A percentile compares a stretch with the other conserved stretches of the same genome.
phyloP scores from a whole-genome alignment of 768 basidiomycete genomes.

The Kwoniella mangroviensis region DNA sequence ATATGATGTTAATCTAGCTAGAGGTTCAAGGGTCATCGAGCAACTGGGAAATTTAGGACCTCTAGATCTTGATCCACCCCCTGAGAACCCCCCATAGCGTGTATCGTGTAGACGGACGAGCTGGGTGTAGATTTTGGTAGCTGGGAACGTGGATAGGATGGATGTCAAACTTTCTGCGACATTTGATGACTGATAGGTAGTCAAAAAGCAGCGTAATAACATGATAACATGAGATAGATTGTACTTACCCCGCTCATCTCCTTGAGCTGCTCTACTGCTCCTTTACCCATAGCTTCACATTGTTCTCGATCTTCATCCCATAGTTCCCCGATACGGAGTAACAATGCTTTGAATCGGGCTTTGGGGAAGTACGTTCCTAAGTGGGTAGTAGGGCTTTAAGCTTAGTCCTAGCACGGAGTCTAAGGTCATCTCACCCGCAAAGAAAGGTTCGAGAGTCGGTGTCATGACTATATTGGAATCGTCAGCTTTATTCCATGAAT shows the following conservation, averaged over 20 bases:
- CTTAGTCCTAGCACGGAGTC: too few species aligned
- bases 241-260: conserved; percentile 35
- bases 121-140: conserved; percentile 39
- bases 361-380: conserved; percentile 50
- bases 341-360: conserved; percentile 34
- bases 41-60: conserved; percentile 59
- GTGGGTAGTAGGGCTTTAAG: conserved; percentile 18
- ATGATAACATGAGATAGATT: too few species aligned
- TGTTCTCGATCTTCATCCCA: conserved; percentile 50
- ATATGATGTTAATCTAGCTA: conserved; percentile 38
- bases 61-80: conserved; percentile 33
- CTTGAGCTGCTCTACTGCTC: conserved; percentile 42
- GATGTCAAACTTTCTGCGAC: conserved; percentile 29
- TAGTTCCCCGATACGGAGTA: conserved; percentile 44
- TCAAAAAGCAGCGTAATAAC: not conserved
- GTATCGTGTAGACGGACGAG: conserved; percentile 52
- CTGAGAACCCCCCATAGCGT: conserved; percentile 58
- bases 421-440: conserved; percentile 34
- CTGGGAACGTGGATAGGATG: conserved; percentile 26
- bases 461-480: conserved; percentile 42
- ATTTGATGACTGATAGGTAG: conserved; percentile 25
- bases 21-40: conserved; percentile 46
- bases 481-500: not conserved
- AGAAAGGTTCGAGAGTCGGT: conserved; percentile 50
- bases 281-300: conserved; percentile 36